These are phyloP conservation scores for Eucommia ulmoides DNA, from an alignment of 257 asterid species.

Conservation along the genomic window DNA sequence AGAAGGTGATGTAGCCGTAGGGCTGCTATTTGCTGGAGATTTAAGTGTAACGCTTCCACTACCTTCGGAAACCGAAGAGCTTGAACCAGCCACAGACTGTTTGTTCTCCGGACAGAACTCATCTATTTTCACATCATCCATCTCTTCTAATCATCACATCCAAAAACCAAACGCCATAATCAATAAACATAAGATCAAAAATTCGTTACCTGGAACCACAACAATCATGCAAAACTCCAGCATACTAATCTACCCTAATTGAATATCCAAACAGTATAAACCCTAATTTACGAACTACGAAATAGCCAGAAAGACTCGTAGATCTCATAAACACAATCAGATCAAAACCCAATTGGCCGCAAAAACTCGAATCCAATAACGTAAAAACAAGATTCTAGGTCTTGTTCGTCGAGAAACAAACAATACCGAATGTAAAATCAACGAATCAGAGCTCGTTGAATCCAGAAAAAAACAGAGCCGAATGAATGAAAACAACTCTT, in stretches of 20 bases:
- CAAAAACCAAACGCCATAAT: conserved; percentile 16
- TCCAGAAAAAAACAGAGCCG: conserved; percentile 18
- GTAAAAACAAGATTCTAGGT: neutral
- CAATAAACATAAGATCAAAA: conserved; percentile 5
- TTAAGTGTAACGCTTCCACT: conserved; percentile 46
- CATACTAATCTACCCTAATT: conserved; percentile 5
- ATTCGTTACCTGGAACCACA: conserved; percentile 5
- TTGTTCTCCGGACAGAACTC: conserved; percentile 47
- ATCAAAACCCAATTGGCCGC: conserved; percentile 3
- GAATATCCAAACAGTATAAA: conserved; percentile 17
- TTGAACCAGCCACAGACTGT: conserved; percentile 59
- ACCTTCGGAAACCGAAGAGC: conserved; percentile 86
- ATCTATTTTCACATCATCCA: conserved; percentile 57
- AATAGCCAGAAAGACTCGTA: conserved; percentile 12
- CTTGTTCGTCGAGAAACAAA: neutral
- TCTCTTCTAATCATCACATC: conserved; percentile 32
- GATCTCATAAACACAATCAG: conserved; percentile 19
- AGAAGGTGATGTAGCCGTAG: conserved; percentile 56
- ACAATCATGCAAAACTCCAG: conserved; percentile 8
- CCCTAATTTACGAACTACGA: conserved; percentile 40
- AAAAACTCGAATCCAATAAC: neutral
- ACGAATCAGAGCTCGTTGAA: conserved; percentile 10
- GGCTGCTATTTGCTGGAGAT: conserved; percentile 68
- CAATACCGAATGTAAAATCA: conserved; percentile 1
- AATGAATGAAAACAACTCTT: conserved; percentile 7